Percentiles rank a stretch among this genome's conserved stretches.
Conservation (phyloP, 2,329 filamentous ascomycete genomes). For the Epichloe coenophiala region DNA sequence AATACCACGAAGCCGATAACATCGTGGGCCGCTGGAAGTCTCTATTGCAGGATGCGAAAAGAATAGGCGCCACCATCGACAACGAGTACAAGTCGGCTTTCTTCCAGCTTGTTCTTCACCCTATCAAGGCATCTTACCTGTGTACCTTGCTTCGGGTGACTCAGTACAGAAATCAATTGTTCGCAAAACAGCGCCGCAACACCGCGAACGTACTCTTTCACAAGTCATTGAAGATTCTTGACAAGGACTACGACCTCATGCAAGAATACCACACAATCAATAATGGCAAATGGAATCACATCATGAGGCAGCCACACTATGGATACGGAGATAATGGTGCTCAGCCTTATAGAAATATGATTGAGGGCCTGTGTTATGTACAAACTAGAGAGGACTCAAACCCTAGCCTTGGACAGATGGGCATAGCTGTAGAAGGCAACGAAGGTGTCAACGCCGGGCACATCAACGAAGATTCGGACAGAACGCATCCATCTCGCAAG, state of each 20-base stretch:
- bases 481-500: constrained; percentile 26
- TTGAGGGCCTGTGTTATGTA: constrained; percentile 39
- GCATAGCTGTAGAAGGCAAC: constrained; percentile 18
- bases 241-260: constrained; percentile 35
- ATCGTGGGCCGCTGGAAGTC: constrained; percentile 39
- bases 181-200: constrained; percentile 42
- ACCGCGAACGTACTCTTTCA: constrained; percentile 37
- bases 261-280: constrained; percentile 37
- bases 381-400: constrained; percentile 34
- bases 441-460: constrained; percentile 21
- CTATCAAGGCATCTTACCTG: constrained; percentile 42
- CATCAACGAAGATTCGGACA: constrained; percentile 40
- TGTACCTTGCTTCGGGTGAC: constrained; percentile 35
- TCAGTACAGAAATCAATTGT: constrained; percentile 36
- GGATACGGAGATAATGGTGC: constrained; percentile 23
- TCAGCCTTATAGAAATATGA: constrained; percentile 37
- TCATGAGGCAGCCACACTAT: constrained; percentile 35
- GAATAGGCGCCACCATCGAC: constrained; percentile 29
- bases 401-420: constrained; percentile 28
- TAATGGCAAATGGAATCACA: constrained; percentile 42
- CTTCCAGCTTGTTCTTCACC: constrained; percentile 49
- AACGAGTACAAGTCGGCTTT: constrained; percentile 34
- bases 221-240: constrained; percentile 34
- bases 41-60: constrained; percentile 30
- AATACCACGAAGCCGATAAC: constrained; percentile 46